Base-by-base conservation (phyloP, 140 eudicot species). In the Stevia rebaudiana region DNA sequence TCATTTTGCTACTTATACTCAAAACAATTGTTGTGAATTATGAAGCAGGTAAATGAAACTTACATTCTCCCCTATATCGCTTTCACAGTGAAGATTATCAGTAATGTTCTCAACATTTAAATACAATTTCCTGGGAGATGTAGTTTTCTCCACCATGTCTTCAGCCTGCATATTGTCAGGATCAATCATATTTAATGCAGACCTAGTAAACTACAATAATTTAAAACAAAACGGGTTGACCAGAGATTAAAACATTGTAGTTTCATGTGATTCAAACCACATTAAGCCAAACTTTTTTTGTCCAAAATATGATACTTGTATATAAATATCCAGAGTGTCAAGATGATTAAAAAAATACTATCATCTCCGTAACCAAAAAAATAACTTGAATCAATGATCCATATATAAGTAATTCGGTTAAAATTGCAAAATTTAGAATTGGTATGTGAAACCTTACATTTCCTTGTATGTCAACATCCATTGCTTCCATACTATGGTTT, bases 61-160 rank as follows among this genome's bases (percentile, higher is more conserved):
- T 57, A 80, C 83, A 74, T 54, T 61, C 54, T 75, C 63, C 57
- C 39, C 80, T n/a, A 43, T 61, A 40, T 65, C 72, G 25, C 50
- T 51, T 60, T 39, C 30, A 22, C 73, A 63, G 44, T 60, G 53
- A 12, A 43, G 57, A 31, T 54, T 37, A 72, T 12, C 66, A 35
- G 76, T 61, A 31, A 31, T 13, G 9, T 37, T 75, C 67, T 60
- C 78, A 33, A 42, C 25, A 39, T 60, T 48, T 25, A 65, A 23
- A 62, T 50, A 4, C 8, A 7, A 43, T 51, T 65, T 37, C 57
- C 60, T 33, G 63, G 73, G 67, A 51, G 74, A 58, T 40, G 22
- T 28, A 17, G 36, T 46, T 56, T 65, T 66, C 59, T 28, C 66
- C 44, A 56, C 49, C 48, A 21, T 51, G 61, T 62, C 57, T 49